Evolutionary conservation across 345 rosid species (phyloP), one percentile per base, ranked within the genome.

Genomic region (Salix suchowensis): DNA sequence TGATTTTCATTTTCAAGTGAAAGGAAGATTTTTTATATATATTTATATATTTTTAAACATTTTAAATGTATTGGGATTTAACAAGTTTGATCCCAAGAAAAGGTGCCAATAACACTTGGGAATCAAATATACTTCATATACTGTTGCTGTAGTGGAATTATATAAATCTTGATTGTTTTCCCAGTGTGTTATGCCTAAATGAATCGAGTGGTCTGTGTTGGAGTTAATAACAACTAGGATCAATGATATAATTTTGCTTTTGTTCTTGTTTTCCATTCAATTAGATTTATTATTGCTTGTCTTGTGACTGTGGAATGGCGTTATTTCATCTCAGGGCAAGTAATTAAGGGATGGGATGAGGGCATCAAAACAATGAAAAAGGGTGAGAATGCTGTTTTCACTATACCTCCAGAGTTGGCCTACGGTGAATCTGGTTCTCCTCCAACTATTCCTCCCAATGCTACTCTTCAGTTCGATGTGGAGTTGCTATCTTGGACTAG

Each of bases 341-440:
- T 94, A 75, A 94, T 92, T 32, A 93, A 94, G 80, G 99, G 99
- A 77, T 96, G 99, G 99, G 99, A 96, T 78, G 85, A 78, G 66
- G 99, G 99, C 67, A 89, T 96, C 68, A 96, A 94, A 84, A 94
- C 97, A 21, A 96, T 96, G 99, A 96, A 92, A 88, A 94, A 91
- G 75, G 91, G 92, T 7, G 98, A 94, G 80, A 92, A 94, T 80
- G 93, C 97, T 39, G 76, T 89, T 15, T 90, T 94, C 73, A 94
- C 98, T 68, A 94, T 91, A 76, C 96, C 98, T 68, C 73, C 96
- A 2, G 91, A 87, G 78, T 81, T 94, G 65, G 97, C 98, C 6
- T 94, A 94, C 80, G 97, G 97, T 6, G 90, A 85, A 71, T 82
- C 92, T 58, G 98, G 98, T 39, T 96, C 98, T 2, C 89, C 97